Base-by-base conservation (phyloP, 257 asterid species). In the Nyctanthes arbortristis region DNA sequence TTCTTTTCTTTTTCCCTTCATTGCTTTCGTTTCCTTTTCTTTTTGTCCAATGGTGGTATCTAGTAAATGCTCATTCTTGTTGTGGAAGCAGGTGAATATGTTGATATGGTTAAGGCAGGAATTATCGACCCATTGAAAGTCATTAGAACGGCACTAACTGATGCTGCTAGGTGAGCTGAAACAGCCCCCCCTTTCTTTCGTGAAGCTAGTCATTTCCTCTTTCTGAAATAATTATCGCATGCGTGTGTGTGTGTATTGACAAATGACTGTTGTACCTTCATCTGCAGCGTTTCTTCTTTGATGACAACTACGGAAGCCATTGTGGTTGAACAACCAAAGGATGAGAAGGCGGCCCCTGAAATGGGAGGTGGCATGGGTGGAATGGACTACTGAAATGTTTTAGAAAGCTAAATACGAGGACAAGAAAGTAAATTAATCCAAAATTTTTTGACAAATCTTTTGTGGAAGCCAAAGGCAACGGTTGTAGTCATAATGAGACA, bases 111-210 rank as follows among this genome's bases (percentile, higher is more conserved):
- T 0, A 77, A 86, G 66, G 74, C 92, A 9, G 92, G 89, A 20
- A 86, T 86, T 8, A 79, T 86, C 7, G 92, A 86, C 65, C 92
- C 92, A n/a, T 61, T 86, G 72, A 86, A 86, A 77, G 92, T 86
- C 22, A 86, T 84, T 40, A 84, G 92, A 73, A 86, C 92, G 14
- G 92, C 89, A 6, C 73, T 86, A 43, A 84, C 80, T 11, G 88
- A 86, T 69, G 89, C 92, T 61, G 89, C 92, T 32, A 84, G 91
- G 91, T 85, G 62, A 65, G 67, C 37, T 27, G 30, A 61, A 7
- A 33, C 66, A 5, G 40, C 27, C 29, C 0, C 2, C 5, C 37
- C 18, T 24, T 47, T 10, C 34, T 0, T 2, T 16, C 39, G 2
- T 7, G 54, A 43, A 43, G 24, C 13, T 14, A 31, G 11, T 25